Evolutionary conservation across 306 rosid species (phyloP).

Genomic region (Vigna angularis): DNA sequence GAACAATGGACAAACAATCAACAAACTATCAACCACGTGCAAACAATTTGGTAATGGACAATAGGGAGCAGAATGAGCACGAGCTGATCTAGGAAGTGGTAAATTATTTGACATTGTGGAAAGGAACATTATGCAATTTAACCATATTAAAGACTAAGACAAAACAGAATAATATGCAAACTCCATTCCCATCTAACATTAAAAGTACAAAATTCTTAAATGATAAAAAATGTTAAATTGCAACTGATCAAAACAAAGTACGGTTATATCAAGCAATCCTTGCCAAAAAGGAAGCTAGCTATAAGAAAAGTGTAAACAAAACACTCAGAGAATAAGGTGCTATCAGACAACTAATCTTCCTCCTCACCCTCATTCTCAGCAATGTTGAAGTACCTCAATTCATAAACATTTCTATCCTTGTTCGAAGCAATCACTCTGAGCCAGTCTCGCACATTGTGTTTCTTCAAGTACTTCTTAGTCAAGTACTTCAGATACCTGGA

Average conservation of each 20-base stretch:
- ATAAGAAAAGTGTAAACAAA: constrained; percentile 28
- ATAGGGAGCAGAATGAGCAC: background rate
- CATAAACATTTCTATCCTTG: constrained; percentile 58
- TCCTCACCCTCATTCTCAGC: constrained; percentile 62
- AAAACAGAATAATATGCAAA: background rate
- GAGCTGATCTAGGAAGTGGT: background rate
- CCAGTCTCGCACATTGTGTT: constrained; percentile 64
- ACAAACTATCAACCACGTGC: background rate
- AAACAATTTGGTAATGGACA: background rate
- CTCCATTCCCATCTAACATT: constrained; percentile 29
- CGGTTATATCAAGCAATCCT: constrained; percentile 37
- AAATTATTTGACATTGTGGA: background rate
- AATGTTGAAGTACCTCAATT: constrained; percentile 62
- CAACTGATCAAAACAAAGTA: constrained; percentile 29
- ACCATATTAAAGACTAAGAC: background rate
- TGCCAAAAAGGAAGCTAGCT: constrained; percentile 40
- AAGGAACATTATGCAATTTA: background rate
- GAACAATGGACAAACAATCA: background rate
- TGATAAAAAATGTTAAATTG: constrained; percentile 37
- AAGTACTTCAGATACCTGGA: constrained; percentile 56
- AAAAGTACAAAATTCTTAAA: constrained; percentile 12
- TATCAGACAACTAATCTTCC: constrained; percentile 50
- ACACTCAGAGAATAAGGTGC: background rate
- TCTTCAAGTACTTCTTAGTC: constrained; percentile 63
- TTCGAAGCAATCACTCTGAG: constrained; percentile 60